These are phyloP conservation scores for Arthromyces matolae DNA, from an alignment of 768 basidiomycete genomes.

Conservation along the genomic window DNA sequence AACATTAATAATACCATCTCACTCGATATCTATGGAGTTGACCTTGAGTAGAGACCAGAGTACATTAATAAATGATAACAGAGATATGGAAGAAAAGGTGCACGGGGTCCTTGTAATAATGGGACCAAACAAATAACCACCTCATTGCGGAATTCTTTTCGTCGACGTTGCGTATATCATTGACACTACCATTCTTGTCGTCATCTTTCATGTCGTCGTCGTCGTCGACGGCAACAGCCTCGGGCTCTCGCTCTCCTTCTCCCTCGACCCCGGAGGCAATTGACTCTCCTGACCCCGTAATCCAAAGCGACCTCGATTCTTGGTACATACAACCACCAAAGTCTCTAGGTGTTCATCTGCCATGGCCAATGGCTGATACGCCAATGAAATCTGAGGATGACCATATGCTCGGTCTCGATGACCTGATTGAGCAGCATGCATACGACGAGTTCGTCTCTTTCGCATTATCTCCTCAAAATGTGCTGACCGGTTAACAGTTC, in stretches of 20 bases:
- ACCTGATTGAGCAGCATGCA: conserved; percentile 68
- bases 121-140: conserved; percentile 12
- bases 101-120: conserved; percentile 8
- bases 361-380: conserved; percentile 42
- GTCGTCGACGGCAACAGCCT: conserved; percentile 51
- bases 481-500: conserved; percentile 24
- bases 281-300: conserved; percentile 47
- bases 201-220: conserved; percentile 55
- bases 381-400: conserved; percentile 47
- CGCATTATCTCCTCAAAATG: conserved; percentile 11
- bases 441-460: conserved; percentile 65
- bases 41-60: neutral
- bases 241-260: conserved; percentile 67
- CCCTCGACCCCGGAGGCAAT: conserved; percentile 66
- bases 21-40: too few species aligned
- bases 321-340: conserved; percentile 53
- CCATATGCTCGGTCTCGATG: conserved; percentile 64
- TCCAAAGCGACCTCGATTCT: conserved; percentile 48
- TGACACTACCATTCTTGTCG: neutral
- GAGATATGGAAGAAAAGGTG: neutral
- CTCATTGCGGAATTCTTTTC: conserved; percentile 8
- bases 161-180: neutral
- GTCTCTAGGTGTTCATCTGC: conserved; percentile 31
- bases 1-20: too few species aligned
- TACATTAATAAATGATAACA: neutral